Evolutionary conservation across 306 rosid species (phyloP), one percentile per base, ranked within the genome.

Genomic region (Dalbergia cultrata): DNA sequence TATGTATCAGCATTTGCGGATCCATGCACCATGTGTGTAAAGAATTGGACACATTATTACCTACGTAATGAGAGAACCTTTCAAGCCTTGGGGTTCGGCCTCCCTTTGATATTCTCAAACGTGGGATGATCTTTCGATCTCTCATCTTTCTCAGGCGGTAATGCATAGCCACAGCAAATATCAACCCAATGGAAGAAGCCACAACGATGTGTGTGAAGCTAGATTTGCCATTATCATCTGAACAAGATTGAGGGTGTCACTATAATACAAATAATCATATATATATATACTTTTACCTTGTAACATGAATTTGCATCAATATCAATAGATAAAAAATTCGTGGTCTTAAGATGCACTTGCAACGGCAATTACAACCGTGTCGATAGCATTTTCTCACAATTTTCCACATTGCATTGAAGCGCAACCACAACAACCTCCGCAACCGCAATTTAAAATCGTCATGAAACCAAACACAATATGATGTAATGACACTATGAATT

Each of bases 31-130:
- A 78, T 58, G 14, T 41, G 14, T 47, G 17, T 47, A 10, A 22
- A 67, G 49, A 83, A 78, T 31, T 37, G 26, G 45, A 71, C 44
- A 12, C 17, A 58, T n/a, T 60, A 66, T 84, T 90, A 90, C 98
- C 97, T 88, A 95, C 98, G 70, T 95, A 95, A 82, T 91, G 93
- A 44, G 97, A 84, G 79, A 95, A 92, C 81, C 93, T 89, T 80
- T 95, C 98, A 11, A 90, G 90, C 84, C 85, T 95, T 26, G 93
- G 90, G 43, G 67, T 78, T 0, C 88, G 86, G 13, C 85, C 79
- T 8, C 87, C 72, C 41, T 82, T 80, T 4, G 95, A 78, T 7
- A 84, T 71, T 72, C 84, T 92, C 13, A 89, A 37, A 66, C 86
- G 89, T 10, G 98, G 98, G 2, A 84, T 85, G 78, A 92, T 84